phyloP scores from a whole-genome alignment of 371 early-diverging fungal genomes.

The Lichtheimia ramosa region DNA sequence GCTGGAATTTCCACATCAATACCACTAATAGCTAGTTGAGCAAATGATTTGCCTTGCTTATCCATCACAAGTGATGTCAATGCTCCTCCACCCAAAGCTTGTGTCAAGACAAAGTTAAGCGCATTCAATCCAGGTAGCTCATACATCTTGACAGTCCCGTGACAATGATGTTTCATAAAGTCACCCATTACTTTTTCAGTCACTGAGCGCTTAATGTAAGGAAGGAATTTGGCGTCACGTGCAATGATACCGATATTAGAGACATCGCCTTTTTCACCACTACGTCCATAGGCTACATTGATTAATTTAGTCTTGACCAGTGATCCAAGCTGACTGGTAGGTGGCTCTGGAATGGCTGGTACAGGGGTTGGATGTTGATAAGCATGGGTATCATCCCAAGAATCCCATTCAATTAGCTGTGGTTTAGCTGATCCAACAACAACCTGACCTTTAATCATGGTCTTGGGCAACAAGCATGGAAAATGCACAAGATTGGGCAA shows the following conservation, averaged over 20 bases:
- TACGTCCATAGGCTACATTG: conserved; percentile 67
- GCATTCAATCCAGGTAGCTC: conserved; percentile 63
- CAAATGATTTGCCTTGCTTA: conserved; percentile 76
- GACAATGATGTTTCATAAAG: conserved; percentile 63
- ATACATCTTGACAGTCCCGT: conserved; percentile 62
- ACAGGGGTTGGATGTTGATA: conserved; percentile 17
- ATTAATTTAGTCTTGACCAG: conserved; percentile 54
- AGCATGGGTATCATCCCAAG: conserved; percentile 21
- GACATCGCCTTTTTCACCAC: conserved; percentile 78
- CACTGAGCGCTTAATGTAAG: conserved; percentile 42
- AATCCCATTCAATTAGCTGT: conserved; percentile 27
- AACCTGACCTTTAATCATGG: conserved; percentile 37
- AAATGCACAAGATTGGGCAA: conserved; percentile 68
- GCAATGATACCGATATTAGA: conserved; percentile 74
- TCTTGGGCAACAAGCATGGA: conserved; percentile 60
- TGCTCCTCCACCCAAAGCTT: conserved; percentile 71
- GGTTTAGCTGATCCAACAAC: conserved; percentile 32
- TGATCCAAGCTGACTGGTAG: conserved; percentile 3
- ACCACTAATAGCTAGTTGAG: conserved; percentile 59
- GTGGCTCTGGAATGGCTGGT: conserved; percentile 25
- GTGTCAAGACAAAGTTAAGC: conserved; percentile 72
- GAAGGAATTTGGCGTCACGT: conserved; percentile 57
- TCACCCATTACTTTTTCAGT: conserved; percentile 48
- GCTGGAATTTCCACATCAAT: conserved; percentile 60
- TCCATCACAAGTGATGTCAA: conserved; percentile 65